Evolutionary conservation across 352 stramenopile genomes (phyloP).

Genomic region (Phytophthora litchii): DNA sequence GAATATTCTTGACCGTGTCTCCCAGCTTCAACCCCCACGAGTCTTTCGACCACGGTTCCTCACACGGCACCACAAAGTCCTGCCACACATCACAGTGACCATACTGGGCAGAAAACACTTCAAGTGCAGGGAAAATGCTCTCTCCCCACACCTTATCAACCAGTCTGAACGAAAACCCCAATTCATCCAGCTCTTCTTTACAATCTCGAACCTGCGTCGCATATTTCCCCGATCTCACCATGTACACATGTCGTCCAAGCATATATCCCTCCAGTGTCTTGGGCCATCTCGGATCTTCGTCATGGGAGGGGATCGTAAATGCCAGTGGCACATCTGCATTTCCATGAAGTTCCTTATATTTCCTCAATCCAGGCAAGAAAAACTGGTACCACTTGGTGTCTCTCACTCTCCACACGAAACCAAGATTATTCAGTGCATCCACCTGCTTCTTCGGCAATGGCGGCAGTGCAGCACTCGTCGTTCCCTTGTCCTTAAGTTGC

Average conservation of each 20-base stretch:
- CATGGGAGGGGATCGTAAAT: slow-evolving; percentile 58
- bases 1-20: slow-evolving; percentile 92
- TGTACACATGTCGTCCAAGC: slow-evolving; percentile 71
- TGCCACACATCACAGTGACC: slow-evolving; percentile 92
- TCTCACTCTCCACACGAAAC: slow-evolving; percentile 92
- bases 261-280: slow-evolving; percentile 53
- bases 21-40: slow-evolving; percentile 89
- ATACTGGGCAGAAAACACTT: slow-evolving; percentile 84
- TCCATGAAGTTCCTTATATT: slow-evolving; percentile 65
- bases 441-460: slow-evolving; percentile 63
- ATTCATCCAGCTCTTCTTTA: slow-evolving; percentile 43
- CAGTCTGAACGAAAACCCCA: slow-evolving; percentile 73
- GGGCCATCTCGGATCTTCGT: slow-evolving; percentile 52
- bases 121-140: slow-evolving; percentile 80
- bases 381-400: slow-evolving; percentile 76
- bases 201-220: slow-evolving; percentile 45
- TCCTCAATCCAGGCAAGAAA: slow-evolving; percentile 63
- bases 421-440: slow-evolving; percentile 84
- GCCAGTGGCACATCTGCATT: slow-evolving; percentile 63
- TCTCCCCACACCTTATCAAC: slow-evolving; percentile 63
- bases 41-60: slow-evolving; percentile 77
- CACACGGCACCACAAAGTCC: slow-evolving; percentile 89
- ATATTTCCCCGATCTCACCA: slow-evolving; percentile 71
- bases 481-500: slow-evolving; percentile 18
- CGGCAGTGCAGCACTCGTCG: slow-evolving; percentile 13